These are phyloP conservation scores for Penicillium sp. DNA, from an alignment of 2,329 filamentous ascomycete species.

Conservation along the genomic window DNA sequence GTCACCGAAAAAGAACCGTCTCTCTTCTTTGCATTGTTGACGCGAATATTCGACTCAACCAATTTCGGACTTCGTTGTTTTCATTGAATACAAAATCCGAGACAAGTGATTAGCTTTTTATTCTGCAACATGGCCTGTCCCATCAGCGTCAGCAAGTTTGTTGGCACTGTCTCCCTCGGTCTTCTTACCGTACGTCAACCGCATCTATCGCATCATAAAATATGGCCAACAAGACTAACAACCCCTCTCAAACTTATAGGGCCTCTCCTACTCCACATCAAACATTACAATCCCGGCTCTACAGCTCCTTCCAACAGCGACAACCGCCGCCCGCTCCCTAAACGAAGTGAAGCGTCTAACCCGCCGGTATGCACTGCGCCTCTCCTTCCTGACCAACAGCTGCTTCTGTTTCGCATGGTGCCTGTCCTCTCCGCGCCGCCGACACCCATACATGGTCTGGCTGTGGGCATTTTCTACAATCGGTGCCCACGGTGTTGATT, in stretches of 20 bases:
- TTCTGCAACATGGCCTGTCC: slow-evolving; percentile 53
- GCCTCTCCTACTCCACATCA: slow-evolving; percentile 76
- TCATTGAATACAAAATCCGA: neutral
- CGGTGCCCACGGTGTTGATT: slow-evolving; percentile 50
- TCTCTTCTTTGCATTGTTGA: neutral
- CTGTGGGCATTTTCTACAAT: slow-evolving; percentile 56
- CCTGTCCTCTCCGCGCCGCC: slow-evolving; percentile 62
- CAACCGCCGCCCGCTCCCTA: slow-evolving; percentile 61
- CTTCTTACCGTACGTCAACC: slow-evolving; percentile 65
- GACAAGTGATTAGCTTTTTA: neutral
- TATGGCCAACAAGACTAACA: slow-evolving; percentile 7
- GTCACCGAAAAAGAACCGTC: slow-evolving; percentile 2
- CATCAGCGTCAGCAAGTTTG: slow-evolving; percentile 78
- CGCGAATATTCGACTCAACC: neutral
- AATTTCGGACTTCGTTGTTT: neutral
- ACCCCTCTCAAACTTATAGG: slow-evolving; percentile 45
- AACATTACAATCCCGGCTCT: slow-evolving; percentile 70
- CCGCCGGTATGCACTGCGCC: slow-evolving; percentile 55
- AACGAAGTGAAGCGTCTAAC: slow-evolving; percentile 56
- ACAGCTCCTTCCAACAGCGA: slow-evolving; percentile 68
- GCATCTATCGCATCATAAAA: slow-evolving; percentile 5
- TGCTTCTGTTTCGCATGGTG: slow-evolving; percentile 69
- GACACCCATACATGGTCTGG: slow-evolving; percentile 87
- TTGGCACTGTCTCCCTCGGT: slow-evolving; percentile 81
- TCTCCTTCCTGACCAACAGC: slow-evolving; percentile 60